phyloP scores from a whole-genome alignment of 495 filamentous ascomycete species.

The Trichocladium antarcticum region DNA sequence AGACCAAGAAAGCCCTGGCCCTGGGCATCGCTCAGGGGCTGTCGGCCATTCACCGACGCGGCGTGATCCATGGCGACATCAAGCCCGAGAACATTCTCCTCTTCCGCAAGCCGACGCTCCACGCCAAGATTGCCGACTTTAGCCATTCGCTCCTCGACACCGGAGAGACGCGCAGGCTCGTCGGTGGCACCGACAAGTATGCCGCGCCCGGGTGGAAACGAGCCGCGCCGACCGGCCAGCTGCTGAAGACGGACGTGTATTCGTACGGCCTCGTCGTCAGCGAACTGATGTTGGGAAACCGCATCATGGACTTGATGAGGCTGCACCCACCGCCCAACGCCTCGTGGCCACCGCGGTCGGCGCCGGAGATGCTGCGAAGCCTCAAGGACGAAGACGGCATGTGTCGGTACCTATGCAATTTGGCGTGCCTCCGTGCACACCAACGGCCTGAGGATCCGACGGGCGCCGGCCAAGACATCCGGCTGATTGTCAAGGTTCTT shows the following conservation, averaged over 20 bases:
- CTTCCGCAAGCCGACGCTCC: not conserved
- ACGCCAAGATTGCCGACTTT: not conserved
- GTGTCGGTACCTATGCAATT: no score
- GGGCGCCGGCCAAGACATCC: no score
- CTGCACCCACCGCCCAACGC: no score
- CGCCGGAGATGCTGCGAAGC: no score
- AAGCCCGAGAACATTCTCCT: not conserved
- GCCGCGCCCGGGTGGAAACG: not conserved
- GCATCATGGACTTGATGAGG: no score
- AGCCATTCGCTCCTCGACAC: not conserved
- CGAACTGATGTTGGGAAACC: not conserved
- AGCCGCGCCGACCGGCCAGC: not conserved
- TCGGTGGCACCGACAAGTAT: not conserved
- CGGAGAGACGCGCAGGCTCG: not conserved
- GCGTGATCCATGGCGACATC: not conserved
- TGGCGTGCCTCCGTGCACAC: no score
- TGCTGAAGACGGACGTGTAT: not conserved
- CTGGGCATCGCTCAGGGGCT: not conserved
- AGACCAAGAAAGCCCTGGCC: not conserved
- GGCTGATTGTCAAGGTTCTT: no score
- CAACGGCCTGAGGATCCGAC: no score
- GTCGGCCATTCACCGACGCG: not conserved
- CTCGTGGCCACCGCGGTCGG: no score
- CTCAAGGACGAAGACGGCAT: no score
- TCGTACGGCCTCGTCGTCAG: not conserved